Evolutionary conservation across 1,139 yeast species (phyloP).

Genomic region (Suhomyces bolitotheri): DNA sequence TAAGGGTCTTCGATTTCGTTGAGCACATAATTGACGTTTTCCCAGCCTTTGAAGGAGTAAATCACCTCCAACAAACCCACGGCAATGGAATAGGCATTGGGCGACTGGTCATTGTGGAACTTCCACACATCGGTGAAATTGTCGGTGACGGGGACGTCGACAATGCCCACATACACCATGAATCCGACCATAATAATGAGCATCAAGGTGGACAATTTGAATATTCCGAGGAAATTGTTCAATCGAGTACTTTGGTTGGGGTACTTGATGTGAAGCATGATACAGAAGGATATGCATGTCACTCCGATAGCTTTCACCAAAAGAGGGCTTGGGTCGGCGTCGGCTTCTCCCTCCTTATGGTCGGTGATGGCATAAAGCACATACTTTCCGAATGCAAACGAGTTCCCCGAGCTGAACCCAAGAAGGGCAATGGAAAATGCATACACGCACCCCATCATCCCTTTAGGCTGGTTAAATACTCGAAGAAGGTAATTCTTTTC

Average conservation of each 20-base stretch:
- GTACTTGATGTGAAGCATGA: constrained; percentile 38
- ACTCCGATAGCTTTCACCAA: constrained; percentile 47
- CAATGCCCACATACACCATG: constrained; percentile 26
- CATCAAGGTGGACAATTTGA: constrained; percentile 42
- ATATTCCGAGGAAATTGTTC: constrained; percentile 45
- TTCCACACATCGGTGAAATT: constrained; percentile 34
- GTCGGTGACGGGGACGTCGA: constrained; percentile 27
- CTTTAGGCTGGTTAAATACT: constrained; percentile 37
- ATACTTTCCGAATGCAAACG: constrained; percentile 54
- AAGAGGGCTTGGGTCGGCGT: constrained; percentile 12
- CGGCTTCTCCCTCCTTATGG: constrained; percentile 21
- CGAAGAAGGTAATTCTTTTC: constrained; percentile 52
- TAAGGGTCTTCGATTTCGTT: constrained; percentile 56
- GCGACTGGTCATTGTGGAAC: constrained; percentile 20
- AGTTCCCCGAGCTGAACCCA: constrained; percentile 53
- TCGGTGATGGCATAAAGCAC: constrained; percentile 39
- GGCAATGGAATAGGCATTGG: constrained; percentile 35
- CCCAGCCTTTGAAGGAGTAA: constrained; percentile 47
- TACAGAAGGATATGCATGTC: constrained; percentile 42
- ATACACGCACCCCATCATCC: constrained; percentile 44
- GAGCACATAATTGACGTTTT: constrained; percentile 47
- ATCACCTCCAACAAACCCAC: constrained; percentile 45
- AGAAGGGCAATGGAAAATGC: constrained; percentile 49
- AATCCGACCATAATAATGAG: constrained; percentile 42
- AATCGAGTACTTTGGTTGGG: constrained; percentile 45